Base-by-base conservation (phyloP, 192 early-diverging fungal species). In the Umbelopsis ramanniana region DNA sequence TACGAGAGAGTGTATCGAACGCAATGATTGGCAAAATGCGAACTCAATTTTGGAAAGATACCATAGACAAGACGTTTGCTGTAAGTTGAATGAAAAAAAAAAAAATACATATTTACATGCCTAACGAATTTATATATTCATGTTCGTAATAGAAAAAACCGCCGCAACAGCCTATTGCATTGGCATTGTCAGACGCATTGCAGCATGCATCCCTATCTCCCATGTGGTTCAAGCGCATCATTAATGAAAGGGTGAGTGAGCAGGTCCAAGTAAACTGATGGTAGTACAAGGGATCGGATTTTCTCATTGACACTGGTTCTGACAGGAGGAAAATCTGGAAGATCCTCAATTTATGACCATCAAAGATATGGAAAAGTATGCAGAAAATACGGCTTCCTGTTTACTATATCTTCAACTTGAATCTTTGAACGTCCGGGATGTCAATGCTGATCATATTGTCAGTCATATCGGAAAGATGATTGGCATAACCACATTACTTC, bases 401-500 rank as follows among this genome's bases (percentile, higher is more conserved):
- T 63, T 99, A 67, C 74, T 98, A 33, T 96, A 99, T 80, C 84
- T 97, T 37, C 93, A 96, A 45, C 83, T 97, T 24, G 93, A 99
- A 72, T 90, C 92, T 1, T 84, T 96, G 15, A 93, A 94, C 5
- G 81, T 99, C 29, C 84, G 87, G 17, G 88, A 93, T 72, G 86
- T 92, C 52, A 84, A 93, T 47, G 91, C 92, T 1, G 95, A 99
- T 79, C 96, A 98, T 81, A 90, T 89, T 11, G 93, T 92, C 6
- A 92, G 93, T 29, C 94, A 97, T 72, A 85, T 99, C 35, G 97
- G 96, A 29, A 93, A 98, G 60, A 91, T 96, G 26, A 87, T 91
- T 43, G 96, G 94, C 3, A 93, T 98, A 17, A 75, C 88, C 2
- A 92, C 89, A 19, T 82, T 93, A 69, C 76, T 95, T 43, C 84